Percentiles rank a stretch among this genome's conserved stretches.
phyloP scores from a whole-genome alignment of 768 basidiomycete genomes.

The Boletus sp. region DNA sequence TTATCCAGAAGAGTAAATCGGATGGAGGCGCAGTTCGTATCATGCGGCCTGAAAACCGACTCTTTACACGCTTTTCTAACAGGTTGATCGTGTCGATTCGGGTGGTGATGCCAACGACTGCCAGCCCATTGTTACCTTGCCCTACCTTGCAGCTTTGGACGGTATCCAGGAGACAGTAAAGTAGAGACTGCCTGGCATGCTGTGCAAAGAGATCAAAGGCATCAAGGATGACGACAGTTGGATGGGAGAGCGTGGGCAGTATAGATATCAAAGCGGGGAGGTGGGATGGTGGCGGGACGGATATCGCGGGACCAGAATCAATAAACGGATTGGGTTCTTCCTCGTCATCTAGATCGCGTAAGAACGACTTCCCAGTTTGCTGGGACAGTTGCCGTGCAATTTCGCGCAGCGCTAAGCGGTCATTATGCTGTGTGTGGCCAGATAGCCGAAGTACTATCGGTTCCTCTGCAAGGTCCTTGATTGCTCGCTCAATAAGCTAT shows the following conservation, averaged over 20 bases:
- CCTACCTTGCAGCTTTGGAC: slow-evolving; percentile 78
- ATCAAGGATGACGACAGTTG: slow-evolving; percentile 82
- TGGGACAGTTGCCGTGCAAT: slow-evolving; percentile 80
- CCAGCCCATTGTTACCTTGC: slow-evolving; percentile 61
- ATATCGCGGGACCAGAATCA: slow-evolving; percentile 33
- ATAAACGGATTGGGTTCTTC: slow-evolving; percentile 52
- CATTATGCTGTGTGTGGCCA: slow-evolving; percentile 81
- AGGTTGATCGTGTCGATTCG: slow-evolving; percentile 85
- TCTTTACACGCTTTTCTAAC: slow-evolving; percentile 96
- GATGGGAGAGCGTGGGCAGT: slow-evolving; percentile 74
- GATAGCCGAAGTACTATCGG: slow-evolving; percentile 80
- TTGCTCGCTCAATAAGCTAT: slow-evolving; percentile 60
- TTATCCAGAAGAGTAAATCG: slow-evolving; percentile 47
- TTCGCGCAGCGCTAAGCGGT: slow-evolving; percentile 87
- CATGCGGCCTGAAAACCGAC: slow-evolving; percentile 91
- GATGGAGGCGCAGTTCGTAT: slow-evolving; percentile 68
- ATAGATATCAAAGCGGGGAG: slow-evolving; percentile 71
- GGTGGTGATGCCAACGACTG: slow-evolving; percentile 82
- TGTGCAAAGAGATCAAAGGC: slow-evolving; percentile 91
- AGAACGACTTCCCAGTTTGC: slow-evolving; percentile 65
- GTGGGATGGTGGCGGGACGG: slow-evolving; percentile 64
- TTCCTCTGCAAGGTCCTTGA: slow-evolving; percentile 42
- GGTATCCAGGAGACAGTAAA: slow-evolving; percentile 95
- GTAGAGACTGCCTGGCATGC: slow-evolving; percentile 86
- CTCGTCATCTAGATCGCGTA: slow-evolving; percentile 34